Percentiles rank a stretch among this genome's conserved stretches.
Conservation (phyloP, 495 filamentous ascomycete genomes). For the Penicillium goetzii region DNA sequence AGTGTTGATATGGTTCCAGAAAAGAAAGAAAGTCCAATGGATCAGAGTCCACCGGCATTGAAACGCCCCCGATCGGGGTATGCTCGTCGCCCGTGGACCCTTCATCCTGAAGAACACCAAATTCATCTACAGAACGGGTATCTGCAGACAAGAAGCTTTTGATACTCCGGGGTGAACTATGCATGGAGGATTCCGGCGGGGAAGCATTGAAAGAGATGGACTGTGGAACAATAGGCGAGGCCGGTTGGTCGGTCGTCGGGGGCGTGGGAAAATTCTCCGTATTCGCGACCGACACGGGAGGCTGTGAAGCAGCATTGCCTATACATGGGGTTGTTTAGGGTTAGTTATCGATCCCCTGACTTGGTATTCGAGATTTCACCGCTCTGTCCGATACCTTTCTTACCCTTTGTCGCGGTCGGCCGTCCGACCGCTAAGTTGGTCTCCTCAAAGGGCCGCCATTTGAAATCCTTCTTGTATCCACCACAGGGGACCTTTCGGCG, state of each 20-base stretch:
- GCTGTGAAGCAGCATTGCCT: conserved; percentile 5
- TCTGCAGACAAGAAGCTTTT: conserved; percentile 32
- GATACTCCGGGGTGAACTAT: conserved; percentile 27
- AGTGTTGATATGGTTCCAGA: conserved; percentile 27
- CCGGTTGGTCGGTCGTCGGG: conserved; percentile 24
- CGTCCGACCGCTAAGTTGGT: conserved; percentile 57
- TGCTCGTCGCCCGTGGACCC: conserved; percentile 14
- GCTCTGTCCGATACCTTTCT: conserved; percentile 50
- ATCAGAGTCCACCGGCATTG: conserved; percentile 26
- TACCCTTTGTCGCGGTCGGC: conserved; percentile 41
- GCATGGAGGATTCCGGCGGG: conserved; percentile 23
- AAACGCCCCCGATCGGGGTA: conserved; percentile 17
- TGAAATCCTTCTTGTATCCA: conserved; percentile 83
- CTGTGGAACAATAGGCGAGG: conserved; percentile 15
- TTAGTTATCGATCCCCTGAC: background rate
- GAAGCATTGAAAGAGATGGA: conserved; percentile 17
- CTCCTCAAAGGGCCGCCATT: conserved; percentile 81
- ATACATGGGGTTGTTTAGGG: background rate
- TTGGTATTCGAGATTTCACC: background rate
- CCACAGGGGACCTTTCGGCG: conserved; percentile 72
- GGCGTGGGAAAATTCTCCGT: conserved; percentile 22
- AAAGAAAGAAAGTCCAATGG: conserved; percentile 30
- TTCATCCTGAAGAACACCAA: conserved; percentile 12
- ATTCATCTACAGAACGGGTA: conserved; percentile 24
- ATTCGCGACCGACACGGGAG: conserved; percentile 6